Percentiles rank a stretch among this genome's conserved stretches.
These are phyloP conservation scores for Ceratopteris richardii DNA, from an alignment of 75 land plant genomes.

Conservation along the genomic window DNA sequence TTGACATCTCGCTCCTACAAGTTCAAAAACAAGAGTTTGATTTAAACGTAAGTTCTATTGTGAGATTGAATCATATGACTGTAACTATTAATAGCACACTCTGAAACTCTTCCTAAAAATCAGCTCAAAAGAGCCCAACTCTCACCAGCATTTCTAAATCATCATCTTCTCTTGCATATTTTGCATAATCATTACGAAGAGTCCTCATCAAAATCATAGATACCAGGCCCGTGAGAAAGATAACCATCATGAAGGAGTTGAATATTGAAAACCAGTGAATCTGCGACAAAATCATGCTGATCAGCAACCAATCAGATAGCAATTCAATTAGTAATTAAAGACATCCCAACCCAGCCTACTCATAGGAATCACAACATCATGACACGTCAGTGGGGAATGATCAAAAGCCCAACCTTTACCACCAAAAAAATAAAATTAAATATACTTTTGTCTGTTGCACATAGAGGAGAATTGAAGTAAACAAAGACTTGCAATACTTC, in stretches of 20 bases:
- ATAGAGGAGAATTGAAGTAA: too few relatives aligned
- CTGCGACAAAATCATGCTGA: constrained; percentile 8
- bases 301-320: too few relatives aligned
- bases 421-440: too few relatives aligned
- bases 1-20: constrained; percentile 27
- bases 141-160: constrained; percentile 11
- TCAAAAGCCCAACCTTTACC: too few relatives aligned
- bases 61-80: too few relatives aligned
- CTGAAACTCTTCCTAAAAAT: background rate
- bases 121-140: background rate
- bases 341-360: too few relatives aligned
- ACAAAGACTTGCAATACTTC: too few relatives aligned
- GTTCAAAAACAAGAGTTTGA: constrained; percentile 1
- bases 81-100: background rate
- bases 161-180: constrained; percentile 20
- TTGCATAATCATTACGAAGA: constrained; percentile 17
- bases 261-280: constrained; percentile 21
- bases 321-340: too few relatives aligned
- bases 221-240: constrained; percentile 16
- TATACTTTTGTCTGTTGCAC: too few relatives aligned
- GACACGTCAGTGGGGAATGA: too few relatives aligned
- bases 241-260: constrained; percentile 24
- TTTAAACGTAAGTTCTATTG: background rate
- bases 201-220: constrained; percentile 19
- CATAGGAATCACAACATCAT: too few relatives aligned